Evolutionary conservation across 2,329 filamentous ascomycete species (phyloP).

Genomic region (Geosmithia putterillii): DNA sequence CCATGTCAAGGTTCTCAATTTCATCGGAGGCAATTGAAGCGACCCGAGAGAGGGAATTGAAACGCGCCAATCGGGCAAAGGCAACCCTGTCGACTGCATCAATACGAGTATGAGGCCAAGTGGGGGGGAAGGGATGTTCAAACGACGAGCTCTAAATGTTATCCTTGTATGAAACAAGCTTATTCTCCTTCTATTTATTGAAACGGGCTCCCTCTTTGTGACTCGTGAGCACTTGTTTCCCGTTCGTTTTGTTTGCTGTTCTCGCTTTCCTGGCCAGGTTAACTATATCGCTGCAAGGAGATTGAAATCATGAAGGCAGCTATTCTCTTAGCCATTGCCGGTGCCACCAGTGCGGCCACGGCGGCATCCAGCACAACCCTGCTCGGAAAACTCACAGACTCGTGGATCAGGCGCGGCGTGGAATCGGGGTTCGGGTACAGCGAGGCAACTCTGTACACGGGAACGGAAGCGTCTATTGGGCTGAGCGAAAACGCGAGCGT

Average conservation of each 20-base stretch:
- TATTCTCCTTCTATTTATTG: not conserved
- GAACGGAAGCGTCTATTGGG: slow-evolving; percentile 28
- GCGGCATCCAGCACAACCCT: not conserved
- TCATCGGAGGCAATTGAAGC: no score
- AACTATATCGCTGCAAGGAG: not conserved
- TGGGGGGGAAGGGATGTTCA: no score
- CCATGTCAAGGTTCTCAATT: no score
- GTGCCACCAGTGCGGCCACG: not conserved
- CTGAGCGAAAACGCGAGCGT: slow-evolving; percentile 24
- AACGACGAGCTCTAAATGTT: no score
- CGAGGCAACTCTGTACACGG: slow-evolving; percentile 31
- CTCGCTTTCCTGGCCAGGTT: not conserved
- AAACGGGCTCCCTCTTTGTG: not conserved
- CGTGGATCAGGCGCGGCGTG: slow-evolving; percentile 27
- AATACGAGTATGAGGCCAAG: no score
- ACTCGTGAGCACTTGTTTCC: no score
- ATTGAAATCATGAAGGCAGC: not conserved
- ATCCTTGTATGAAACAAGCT: not conserved
- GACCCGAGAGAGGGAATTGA: no score
- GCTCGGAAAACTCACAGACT: slow-evolving; percentile 22
- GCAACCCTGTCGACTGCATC: no score
- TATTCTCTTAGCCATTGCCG: not conserved
- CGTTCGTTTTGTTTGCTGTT: not conserved
- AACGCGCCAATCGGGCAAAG: no score
- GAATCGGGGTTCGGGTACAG: slow-evolving; percentile 27